Conservation (phyloP, 2,329 filamentous ascomycete species). For the Apiospora kogelbergensis region DNA sequence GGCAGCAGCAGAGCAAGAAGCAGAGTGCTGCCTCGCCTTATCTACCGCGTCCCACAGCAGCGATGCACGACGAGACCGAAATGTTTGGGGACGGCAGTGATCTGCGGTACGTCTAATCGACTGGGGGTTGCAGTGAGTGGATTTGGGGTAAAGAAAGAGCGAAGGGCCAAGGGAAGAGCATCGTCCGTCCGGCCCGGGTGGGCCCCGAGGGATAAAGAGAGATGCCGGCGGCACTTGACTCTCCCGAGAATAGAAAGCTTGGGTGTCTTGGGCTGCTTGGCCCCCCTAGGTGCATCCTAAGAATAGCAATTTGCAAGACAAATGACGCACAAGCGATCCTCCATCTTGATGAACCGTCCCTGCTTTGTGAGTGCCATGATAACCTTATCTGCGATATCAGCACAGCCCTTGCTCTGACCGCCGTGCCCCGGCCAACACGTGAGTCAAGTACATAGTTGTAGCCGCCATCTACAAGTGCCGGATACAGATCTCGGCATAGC, state of each 20-base stretch:
- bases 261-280: neutral
- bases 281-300: neutral
- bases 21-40: neutral
- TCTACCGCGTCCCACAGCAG: neutral
- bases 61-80: neutral
- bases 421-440: neutral
- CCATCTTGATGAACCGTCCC: neutral
- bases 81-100: neutral
- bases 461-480: neutral
- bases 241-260: neutral
- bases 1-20: neutral
- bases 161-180: neutral
- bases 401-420: neutral
- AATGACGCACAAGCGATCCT: neutral
- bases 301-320: neutral
- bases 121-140: neutral
- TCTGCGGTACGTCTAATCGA: neutral
- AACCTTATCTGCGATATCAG: neutral
- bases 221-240: neutral
- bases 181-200: neutral
- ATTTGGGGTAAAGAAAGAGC: too few species aligned
- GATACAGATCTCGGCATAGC: neutral
- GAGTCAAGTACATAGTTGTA: too few species aligned
- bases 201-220: neutral
- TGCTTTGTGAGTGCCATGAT: neutral